Conservation (phyloP, 192 early-diverging fungal genomes). For the Mortierella antarctica region DNA sequence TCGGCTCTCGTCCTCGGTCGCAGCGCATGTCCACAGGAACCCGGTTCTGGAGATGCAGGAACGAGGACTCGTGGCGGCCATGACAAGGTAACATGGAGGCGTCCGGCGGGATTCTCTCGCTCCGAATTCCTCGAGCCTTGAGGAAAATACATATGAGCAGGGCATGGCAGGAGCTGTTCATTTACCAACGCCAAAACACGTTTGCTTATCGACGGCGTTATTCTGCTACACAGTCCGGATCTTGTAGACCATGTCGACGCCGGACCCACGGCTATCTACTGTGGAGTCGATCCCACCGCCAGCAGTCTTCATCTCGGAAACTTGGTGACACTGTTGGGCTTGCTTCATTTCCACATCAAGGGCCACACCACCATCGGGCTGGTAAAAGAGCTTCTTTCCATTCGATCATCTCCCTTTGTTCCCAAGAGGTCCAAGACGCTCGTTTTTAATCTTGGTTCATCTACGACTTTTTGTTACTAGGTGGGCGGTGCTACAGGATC, state of each 20-base stretch:
- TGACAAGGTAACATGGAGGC: slow-evolving; percentile 59
- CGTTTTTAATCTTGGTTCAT: not conserved
- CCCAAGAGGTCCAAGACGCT: not conserved
- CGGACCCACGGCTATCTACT: slow-evolving; percentile 74
- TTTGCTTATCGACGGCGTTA: not conserved
- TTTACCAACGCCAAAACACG: not conserved
- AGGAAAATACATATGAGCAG: slow-evolving; percentile 7
- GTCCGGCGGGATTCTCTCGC: not conserved
- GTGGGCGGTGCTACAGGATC: slow-evolving; percentile 90
- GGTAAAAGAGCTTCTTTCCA: slow-evolving; percentile 55
- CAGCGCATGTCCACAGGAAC: slow-evolving; percentile 22
- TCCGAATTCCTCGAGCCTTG: not conserved
- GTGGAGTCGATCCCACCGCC: slow-evolving; percentile 96
- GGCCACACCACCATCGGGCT: slow-evolving; percentile 88
- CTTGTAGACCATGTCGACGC: slow-evolving; percentile 55
- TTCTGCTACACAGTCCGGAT: slow-evolving; percentile 49
- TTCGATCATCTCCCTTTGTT: not conserved
- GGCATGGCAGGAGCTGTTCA: not conserved
- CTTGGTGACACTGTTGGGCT: slow-evolving; percentile 82
- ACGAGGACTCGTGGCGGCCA: slow-evolving; percentile 63
- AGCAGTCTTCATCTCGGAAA: slow-evolving; percentile 92
- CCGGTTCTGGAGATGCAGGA: slow-evolving; percentile 55
- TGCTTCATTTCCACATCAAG: slow-evolving; percentile 86
- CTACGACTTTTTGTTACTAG: slow-evolving; percentile 32
- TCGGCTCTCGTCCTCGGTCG: slow-evolving; percentile 24